Evolutionary conservation across 345 rosid species (phyloP), one percentile per base, ranked within the genome.

Genomic region (Reutealis trisperma): DNA sequence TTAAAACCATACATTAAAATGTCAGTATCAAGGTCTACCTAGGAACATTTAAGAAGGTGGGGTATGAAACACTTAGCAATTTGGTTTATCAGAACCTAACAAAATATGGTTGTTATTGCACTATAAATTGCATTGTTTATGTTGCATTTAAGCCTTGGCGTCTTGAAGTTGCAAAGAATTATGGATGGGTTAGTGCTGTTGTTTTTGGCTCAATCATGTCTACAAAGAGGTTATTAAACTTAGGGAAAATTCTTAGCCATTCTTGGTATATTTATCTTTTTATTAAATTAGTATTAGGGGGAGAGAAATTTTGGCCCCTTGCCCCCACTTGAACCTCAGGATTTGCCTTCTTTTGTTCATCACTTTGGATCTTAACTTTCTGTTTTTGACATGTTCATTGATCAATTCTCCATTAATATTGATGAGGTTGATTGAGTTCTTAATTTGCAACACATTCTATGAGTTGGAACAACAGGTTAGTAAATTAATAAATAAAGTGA

Each of bases 181-280:
- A 75, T 59, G 86, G 81, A 10, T 1, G 78, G 8, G 8, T 4
- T 0, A 57, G 74, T 57, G 84, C 41, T 6, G 75, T 22, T 59
- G n/a, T 85, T 83, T 63, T 78, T 80, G 57, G 83, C 84, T 8
- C 84, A 85, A 83, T 58, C 84, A 85, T 57, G 75, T 76, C 16
- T 12, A 58, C 2, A 44, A 32, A 59, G 86, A 84, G 14, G 19
- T 76, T 2, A 57, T 57, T 21, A 19, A 21, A 57, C 75, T n/a
- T n/a, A n/a, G n/a, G n/a, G n/a, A n/a, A n/a, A n/a, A n/a, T n/a
- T n/a, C n/a, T n/a, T n/a, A n/a, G n/a, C n/a, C n/a, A n/a, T n/a
- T n/a, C n/a, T n/a, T n/a, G n/a, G n/a, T n/a, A n/a, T n/a, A n/a
- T n/a, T n/a, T n/a, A n/a, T n/a, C n/a, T n/a, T n/a, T n/a, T n/a